A percentile compares a stretch with the other conserved stretches of the same genome.
These are phyloP conservation scores for Pythium insidiosum DNA, from an alignment of 352 stramenopile species.

Conservation along the genomic window DNA sequence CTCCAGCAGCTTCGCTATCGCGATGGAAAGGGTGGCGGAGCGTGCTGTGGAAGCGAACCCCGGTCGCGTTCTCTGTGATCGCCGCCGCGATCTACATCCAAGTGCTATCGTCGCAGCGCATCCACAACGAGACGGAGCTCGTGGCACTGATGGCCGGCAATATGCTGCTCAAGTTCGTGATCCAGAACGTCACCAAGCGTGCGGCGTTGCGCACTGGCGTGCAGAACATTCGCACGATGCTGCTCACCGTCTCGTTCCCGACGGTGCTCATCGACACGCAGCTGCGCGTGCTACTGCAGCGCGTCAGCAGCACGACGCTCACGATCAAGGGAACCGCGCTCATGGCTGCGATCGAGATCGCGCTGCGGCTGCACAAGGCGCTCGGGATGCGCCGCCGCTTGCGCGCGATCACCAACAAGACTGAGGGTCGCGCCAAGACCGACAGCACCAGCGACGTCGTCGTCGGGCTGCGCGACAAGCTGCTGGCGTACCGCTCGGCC, in stretches of 20 bases:
- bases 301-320: slow-evolving; percentile 13
- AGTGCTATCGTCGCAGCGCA: background rate
- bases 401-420: too few species aligned
- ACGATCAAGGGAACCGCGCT: slow-evolving; percentile 18
- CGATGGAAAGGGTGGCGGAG: too few species aligned
- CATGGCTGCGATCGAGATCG: slow-evolving; percentile 24
- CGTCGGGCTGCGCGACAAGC: too few species aligned
- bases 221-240: slow-evolving; percentile 24
- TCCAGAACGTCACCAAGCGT: slow-evolving; percentile 21
- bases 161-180: slow-evolving; percentile 17
- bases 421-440: too few species aligned
- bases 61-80: too few species aligned
- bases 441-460: too few species aligned
- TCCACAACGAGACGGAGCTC: background rate
- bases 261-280: slow-evolving; percentile 35
- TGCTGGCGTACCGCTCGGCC: background rate
- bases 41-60: too few species aligned
- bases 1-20: too few species aligned
- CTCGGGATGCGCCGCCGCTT: background rate
- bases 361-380: slow-evolving; percentile 15
- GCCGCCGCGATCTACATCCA: too few species aligned
- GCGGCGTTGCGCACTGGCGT: slow-evolving; percentile 15
- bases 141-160: slow-evolving; percentile 16
- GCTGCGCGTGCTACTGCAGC: slow-evolving; percentile 22
- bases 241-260: slow-evolving; percentile 18